Percentiles rank a stretch among this genome's conserved stretches.
Conservation (phyloP, 192 early-diverging fungal species). For the Chytriomyces sp. region DNA sequence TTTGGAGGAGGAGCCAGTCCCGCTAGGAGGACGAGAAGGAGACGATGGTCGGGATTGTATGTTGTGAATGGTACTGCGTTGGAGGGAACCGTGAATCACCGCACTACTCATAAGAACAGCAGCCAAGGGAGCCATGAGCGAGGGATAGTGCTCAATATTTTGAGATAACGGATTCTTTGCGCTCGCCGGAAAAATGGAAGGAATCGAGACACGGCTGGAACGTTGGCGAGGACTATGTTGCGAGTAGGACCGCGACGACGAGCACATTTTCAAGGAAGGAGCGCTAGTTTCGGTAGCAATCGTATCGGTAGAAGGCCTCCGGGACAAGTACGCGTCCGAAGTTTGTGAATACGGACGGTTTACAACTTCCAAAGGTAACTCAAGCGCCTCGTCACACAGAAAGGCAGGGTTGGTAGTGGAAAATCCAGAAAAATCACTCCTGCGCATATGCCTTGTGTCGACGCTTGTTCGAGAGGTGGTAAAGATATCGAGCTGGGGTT, state of each 20-base stretch:
- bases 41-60: not conserved
- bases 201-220: not conserved
- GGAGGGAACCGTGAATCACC: constrained; percentile 1
- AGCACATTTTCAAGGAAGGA: not conserved
- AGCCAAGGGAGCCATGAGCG: not conserved
- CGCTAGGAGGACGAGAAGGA: not conserved
- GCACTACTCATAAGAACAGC: not conserved
- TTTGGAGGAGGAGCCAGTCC: not conserved
- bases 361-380: not conserved
- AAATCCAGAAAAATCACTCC: not conserved
- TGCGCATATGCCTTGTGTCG: too few relatives aligned
- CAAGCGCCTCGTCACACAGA: not conserved
- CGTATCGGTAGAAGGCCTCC: not conserved
- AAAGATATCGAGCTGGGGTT: too few relatives aligned
- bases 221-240: not conserved
- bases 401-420: not conserved
- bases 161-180: not conserved
- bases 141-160: constrained; percentile 13
- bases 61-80: constrained; percentile 2
- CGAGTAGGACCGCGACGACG: not conserved
- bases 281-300: not conserved
- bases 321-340: not conserved
- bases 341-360: not conserved
- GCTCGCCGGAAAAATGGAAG: not conserved
- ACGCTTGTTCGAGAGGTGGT: too few relatives aligned